A percentile compares a stretch with the other conserved stretches of the same genome.
These are phyloP conservation scores for Grifola frondosa DNA, from an alignment of 1,284 basidiomycete genomes.

Conservation along the genomic window DNA sequence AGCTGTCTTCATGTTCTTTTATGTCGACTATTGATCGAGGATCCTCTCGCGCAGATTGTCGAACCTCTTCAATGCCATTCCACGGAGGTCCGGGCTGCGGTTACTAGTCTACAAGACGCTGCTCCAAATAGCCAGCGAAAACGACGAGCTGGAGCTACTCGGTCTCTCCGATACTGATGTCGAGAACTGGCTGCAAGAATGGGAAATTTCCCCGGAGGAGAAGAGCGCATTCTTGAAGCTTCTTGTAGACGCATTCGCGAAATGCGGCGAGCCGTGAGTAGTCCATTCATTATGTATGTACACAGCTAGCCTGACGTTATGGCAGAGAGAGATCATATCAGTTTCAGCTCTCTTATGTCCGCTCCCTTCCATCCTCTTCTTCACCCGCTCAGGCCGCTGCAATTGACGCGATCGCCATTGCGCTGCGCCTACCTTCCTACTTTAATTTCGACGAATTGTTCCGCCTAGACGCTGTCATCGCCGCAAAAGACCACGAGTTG, in stretches of 20 bases:
- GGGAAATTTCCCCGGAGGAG: slow-evolving; percentile 67
- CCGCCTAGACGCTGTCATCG: slow-evolving; percentile 70
- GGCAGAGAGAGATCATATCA: slow-evolving; percentile 59
- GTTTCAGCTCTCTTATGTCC: slow-evolving; percentile 62
- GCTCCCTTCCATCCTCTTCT: slow-evolving; percentile 55
- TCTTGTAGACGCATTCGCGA: slow-evolving; percentile 64
- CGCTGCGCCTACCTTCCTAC: slow-evolving; percentile 67
- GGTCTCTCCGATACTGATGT: slow-evolving; percentile 63
- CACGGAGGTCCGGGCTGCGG: slow-evolving; percentile 68
- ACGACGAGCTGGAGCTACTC: slow-evolving; percentile 70
- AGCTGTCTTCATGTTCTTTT: neutral
- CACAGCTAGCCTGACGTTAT: neutral
- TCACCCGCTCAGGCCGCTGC: slow-evolving; percentile 52
- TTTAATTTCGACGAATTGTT: slow-evolving; percentile 86
- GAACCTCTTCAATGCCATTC: slow-evolving; percentile 85
- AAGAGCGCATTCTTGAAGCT: slow-evolving; percentile 71
- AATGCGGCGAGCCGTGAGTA: slow-evolving; percentile 57
- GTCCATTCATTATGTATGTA: neutral
- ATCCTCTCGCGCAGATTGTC: slow-evolving; percentile 58
- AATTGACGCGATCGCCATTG: slow-evolving; percentile 61
- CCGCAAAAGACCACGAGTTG: slow-evolving; percentile 66
- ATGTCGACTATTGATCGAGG: slow-evolving; percentile 5
- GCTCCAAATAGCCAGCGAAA: slow-evolving; percentile 61
- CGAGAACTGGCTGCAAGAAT: slow-evolving; percentile 76
- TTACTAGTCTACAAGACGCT: slow-evolving; percentile 67